Base-by-base conservation (phyloP, 768 basidiomycete species). In the Suillus subluteus region DNA sequence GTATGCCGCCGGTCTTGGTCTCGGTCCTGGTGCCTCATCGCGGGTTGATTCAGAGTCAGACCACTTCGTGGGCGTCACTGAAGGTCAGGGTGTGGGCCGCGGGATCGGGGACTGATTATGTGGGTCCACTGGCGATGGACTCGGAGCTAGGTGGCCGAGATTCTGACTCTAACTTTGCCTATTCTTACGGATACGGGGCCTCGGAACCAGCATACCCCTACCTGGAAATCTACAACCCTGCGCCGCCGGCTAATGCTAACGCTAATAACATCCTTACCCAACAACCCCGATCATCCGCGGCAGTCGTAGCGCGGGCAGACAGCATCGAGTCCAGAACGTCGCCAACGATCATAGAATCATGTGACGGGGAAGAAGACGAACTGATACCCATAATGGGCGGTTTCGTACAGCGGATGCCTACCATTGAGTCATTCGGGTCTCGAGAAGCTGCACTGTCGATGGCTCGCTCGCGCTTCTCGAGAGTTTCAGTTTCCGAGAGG, bases 401-500 rank as follows among this genome's bases (percentile, higher is more conserved):
- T 30, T 85, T 82, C 70, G 83, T 93, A 54, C 82, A 84, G 62
- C 89, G 92, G 46, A 92, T 94, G 91, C 88, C 91, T 23, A 93
- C 92, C 37, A 93, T 93, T 67, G 91, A 92, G 74, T 88, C 87
- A 52, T 82, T 92, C 75, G 91, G 90, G 48, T 90, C 88, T 21
- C 83, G 85, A 62, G 91, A 94, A 71, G 75, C 67, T 43, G 67
- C 67, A 15, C 55, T 70, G 56, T 62, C 69, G 48, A 80, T 59
- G 76, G 73, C 46, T 79, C 71, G 74, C 68, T 75, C 73, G 26
- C 74, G 69, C 70, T 62, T 79, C 77, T 58, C 72, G 71, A 35
- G 32, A 65, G 68, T 37, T 65, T 62, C 75, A 65, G 50, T 41
- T 65, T 62, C 75, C 65, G 52, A 26, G 46, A 67, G 66, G 16